Percentiles rank a stretch among this genome's conserved stretches.
These are phyloP conservation scores for Suhomyces anneliseae DNA, from an alignment of 1,139 yeast genomes.

Conservation along the genomic window DNA sequence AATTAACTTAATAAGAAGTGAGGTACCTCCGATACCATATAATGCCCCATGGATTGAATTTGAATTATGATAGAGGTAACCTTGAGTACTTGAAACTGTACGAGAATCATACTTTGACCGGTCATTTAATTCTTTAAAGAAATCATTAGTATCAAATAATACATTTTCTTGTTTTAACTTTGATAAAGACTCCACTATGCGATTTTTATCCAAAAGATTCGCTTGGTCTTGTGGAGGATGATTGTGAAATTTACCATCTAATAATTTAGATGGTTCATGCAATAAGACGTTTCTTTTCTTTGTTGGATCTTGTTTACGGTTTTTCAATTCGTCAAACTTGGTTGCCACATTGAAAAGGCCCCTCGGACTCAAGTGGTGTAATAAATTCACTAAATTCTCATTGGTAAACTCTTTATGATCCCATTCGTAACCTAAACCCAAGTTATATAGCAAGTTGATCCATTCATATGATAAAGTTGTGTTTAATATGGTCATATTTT, in stretches of 20 bases:
- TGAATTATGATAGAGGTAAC: slow-evolving; percentile 23
- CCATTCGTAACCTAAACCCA: slow-evolving; percentile 45
- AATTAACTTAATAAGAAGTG: slow-evolving; percentile 30
- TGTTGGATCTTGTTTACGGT: slow-evolving; percentile 6
- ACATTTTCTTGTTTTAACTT: slow-evolving; percentile 28
- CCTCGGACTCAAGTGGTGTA: slow-evolving; percentile 31
- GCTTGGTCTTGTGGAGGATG: slow-evolving; percentile 1
- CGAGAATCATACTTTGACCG: not conserved
- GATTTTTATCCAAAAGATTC: slow-evolving; percentile 17
- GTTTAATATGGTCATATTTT: slow-evolving; percentile 35
- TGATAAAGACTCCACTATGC: slow-evolving; percentile 23
- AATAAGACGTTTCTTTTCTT: not conserved
- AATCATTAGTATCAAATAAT: slow-evolving; percentile 34
- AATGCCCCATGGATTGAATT: slow-evolving; percentile 33
- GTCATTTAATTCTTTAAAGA: slow-evolving; percentile 8
- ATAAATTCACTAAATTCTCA: slow-evolving; percentile 30
- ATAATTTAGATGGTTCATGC: not conserved
- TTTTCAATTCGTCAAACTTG: slow-evolving; percentile 24
- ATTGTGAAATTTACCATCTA: not conserved
- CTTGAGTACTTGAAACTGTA: not conserved
- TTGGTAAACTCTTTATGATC: slow-evolving; percentile 34
- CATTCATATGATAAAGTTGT: slow-evolving; percentile 35
- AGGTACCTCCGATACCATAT: slow-evolving; percentile 40
- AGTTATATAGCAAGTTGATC: slow-evolving; percentile 36
- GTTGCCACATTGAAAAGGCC: slow-evolving; percentile 28